phyloP scores from a whole-genome alignment of 2,329 filamentous ascomycete species.

The Pseudocercospora fijiensis region DNA sequence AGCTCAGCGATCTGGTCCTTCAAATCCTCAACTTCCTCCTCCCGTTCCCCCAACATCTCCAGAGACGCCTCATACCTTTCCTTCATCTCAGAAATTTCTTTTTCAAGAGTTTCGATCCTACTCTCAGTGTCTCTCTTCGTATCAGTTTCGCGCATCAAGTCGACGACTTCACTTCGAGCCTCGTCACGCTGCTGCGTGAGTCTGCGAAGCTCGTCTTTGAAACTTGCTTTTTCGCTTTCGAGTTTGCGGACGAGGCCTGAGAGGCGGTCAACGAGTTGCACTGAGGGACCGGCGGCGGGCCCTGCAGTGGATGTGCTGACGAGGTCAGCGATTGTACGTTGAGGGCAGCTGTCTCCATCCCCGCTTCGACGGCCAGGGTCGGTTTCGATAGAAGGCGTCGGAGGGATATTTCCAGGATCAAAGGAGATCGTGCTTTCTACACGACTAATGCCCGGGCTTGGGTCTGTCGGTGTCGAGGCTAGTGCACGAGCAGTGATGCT shows the following conservation, averaged over 20 bases:
- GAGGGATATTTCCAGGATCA: constrained; percentile 33
- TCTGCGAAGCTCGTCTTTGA: constrained; percentile 79
- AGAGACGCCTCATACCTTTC: constrained; percentile 84
- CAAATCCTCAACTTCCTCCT: constrained; percentile 89
- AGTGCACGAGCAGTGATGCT: constrained; percentile 21
- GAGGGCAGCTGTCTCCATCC: constrained; percentile 62
- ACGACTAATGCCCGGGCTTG: constrained; percentile 39
- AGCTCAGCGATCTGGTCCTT: constrained; percentile 85
- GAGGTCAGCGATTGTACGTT: constrained; percentile 63
- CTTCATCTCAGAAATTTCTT: constrained; percentile 66
- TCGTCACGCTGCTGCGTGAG: constrained; percentile 86
- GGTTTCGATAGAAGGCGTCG: constrained; percentile 50
- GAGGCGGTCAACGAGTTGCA: constrained; percentile 95
- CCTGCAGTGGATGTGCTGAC: constrained; percentile 69
- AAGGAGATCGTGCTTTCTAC: constrained; percentile 50
- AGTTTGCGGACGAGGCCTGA: constrained; percentile 86
- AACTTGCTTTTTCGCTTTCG: constrained; percentile 85
- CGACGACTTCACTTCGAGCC: constrained; percentile 85
- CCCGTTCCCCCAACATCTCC: constrained; percentile 95
- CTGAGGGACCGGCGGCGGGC: constrained; percentile 71
- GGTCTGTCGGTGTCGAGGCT: constrained; percentile 25
- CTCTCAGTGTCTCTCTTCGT: constrained; percentile 60
- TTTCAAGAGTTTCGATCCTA: constrained; percentile 65
- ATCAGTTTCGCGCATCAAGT: constrained; percentile 83
- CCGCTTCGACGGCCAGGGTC: constrained; percentile 49